Conservation (phyloP, 169 alveolate species). For the Eimeria acervulina region DNA sequence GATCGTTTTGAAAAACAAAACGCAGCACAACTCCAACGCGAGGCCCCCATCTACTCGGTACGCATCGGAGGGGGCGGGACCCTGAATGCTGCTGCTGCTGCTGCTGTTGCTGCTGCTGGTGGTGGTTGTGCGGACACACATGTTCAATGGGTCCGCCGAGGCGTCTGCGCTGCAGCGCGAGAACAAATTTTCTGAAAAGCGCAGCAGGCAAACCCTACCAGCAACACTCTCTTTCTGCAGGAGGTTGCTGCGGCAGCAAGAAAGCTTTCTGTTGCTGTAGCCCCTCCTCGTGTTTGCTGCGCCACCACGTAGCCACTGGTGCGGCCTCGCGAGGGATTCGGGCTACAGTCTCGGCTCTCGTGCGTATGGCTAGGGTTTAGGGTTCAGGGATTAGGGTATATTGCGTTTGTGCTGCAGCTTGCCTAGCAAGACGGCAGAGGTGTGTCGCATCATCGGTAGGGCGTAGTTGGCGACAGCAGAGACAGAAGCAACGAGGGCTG, state of each 20-base stretch:
- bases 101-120: constrained; percentile 43
- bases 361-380: background rate
- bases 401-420: constrained; percentile 21
- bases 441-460: constrained; percentile 75
- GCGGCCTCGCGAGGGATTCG: background rate
- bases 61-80: constrained; percentile 70
- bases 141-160: constrained; percentile 64
- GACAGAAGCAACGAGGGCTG: constrained; percentile 59
- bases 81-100: constrained; percentile 41
- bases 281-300: background rate
- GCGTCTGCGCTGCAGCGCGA: constrained; percentile 75
- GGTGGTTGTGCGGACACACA: constrained; percentile 63
- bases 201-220: constrained; percentile 29
- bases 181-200: constrained; percentile 64
- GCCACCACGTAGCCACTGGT: no score
- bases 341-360: background rate
- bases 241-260: constrained; percentile 46
- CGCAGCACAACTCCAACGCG: constrained; percentile 41
- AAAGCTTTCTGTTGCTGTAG: background rate
- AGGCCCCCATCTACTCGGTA: constrained; percentile 70
- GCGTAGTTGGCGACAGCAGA: constrained; percentile 64
- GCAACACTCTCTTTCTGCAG: background rate
- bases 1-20: constrained; percentile 52
- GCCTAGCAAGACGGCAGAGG: constrained; percentile 77
- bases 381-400: background rate